These are phyloP conservation scores for Beauveria brongniartii DNA, from an alignment of 2,329 filamentous ascomycete species.

Conservation along the genomic window DNA sequence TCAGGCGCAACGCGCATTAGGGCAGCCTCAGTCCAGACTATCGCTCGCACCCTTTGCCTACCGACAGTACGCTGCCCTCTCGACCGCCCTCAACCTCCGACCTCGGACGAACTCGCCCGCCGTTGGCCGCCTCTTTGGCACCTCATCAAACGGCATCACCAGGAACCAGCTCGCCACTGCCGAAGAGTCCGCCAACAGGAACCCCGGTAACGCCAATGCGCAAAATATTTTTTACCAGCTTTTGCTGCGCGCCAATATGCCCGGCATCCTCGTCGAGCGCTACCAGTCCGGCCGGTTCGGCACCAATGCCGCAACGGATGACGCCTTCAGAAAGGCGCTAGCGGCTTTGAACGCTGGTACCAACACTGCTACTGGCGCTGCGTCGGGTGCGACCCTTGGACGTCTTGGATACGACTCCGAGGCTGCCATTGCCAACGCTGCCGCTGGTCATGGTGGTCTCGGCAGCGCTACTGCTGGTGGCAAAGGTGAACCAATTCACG, in stretches of 20 bases:
- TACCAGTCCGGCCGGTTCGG: slow-evolving; percentile 84
- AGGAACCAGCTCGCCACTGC: slow-evolving; percentile 69
- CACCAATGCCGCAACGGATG: slow-evolving; percentile 67
- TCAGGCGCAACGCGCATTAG: background rate
- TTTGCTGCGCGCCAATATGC: slow-evolving; percentile 85
- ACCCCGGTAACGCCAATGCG: slow-evolving; percentile 75
- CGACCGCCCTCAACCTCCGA: background rate
- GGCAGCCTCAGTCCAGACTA: background rate
- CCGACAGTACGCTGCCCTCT: background rate
- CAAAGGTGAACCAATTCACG: slow-evolving; percentile 83
- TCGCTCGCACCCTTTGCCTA: background rate
- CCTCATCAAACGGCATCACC: slow-evolving; percentile 40
- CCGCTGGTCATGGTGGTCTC: slow-evolving; percentile 15
- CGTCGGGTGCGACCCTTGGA: slow-evolving; percentile 16
- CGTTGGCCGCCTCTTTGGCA: slow-evolving; percentile 30
- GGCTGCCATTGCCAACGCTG: slow-evolving; percentile 22
- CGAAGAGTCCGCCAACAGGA: slow-evolving; percentile 89
- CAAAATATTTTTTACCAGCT: slow-evolving; percentile 94
- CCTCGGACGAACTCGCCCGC: background rate
- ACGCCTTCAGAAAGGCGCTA: slow-evolving; percentile 70
- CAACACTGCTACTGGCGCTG: slow-evolving; percentile 18
- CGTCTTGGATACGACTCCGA: slow-evolving; percentile 23
- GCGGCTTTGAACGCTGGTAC: slow-evolving; percentile 24
- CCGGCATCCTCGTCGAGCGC: slow-evolving; percentile 82
- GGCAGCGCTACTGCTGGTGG: slow-evolving; percentile 44